Base-by-base conservation (phyloP, 352 stramenopile genomes). In the Globisporangium cystogenes region DNA sequence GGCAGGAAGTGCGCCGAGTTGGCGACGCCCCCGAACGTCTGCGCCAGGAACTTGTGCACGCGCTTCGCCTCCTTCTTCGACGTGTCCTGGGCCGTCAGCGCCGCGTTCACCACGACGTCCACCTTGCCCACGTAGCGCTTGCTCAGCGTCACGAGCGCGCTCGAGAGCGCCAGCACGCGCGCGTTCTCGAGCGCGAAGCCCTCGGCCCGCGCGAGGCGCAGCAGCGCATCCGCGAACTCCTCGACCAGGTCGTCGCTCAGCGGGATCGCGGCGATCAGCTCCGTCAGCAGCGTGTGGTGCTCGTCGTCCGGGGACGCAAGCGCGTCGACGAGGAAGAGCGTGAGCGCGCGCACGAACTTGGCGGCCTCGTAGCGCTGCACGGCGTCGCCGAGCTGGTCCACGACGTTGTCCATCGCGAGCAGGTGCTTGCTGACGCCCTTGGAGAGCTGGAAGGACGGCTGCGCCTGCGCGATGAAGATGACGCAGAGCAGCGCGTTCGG, bases 1-100 rank as follows among this genome's bases (percentile, higher is more conserved):
- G 79, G 77, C 48, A 93, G 55, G 60, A 90, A 93, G 53, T 89
- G 79, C 10, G 82, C 76, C 48, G 82, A 90, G 57, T 90, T 88
- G 4, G 82, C 67, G 8, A 93, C 66, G 37, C 78, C 76, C 20
- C 74, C 62, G 55, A 93, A 90, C 26, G 82, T 90, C 26, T 68
- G 65, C 20, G 70, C 67, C 14, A 93, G 35, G 53, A 93, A 93
- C 52, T 62, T 58, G 54, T 70, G 70, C n/a, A 87, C 50, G 24
- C 67, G 66, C 62, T 86, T 82, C 42, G 71, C 65, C 36, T 67
- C 59, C 42, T 84, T 76, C 27, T 72, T 80, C 23, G 74, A 64
- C 16, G 60, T 65, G 5, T 51, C 55, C 15, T 72, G 56, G n/a
- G 65, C 55, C 7, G 48, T 51, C 27, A 84, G 27, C 23, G 78